A percentile compares a stretch with the other conserved stretches of the same genome.
phyloP scores from a whole-genome alignment of 176 grass and related monocot species.

The Hsuehochloa calcarea region DNA sequence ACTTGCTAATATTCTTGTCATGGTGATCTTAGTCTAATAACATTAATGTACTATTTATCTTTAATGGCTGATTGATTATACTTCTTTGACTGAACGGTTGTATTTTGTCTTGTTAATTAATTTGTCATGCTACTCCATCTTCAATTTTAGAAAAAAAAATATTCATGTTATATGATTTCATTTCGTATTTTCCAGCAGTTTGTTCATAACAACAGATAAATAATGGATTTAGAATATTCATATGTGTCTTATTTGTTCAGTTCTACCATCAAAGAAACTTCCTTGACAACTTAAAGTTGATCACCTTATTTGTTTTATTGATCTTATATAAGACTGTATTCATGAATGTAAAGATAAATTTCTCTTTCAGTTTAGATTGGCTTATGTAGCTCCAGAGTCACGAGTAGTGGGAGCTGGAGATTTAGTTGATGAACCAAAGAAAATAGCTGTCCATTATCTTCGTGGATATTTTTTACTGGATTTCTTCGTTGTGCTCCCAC shows the following conservation, averaged over 20 bases:
- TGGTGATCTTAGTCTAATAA: slow-evolving; percentile 6
- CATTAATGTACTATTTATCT: not conserved
- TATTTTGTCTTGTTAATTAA: slow-evolving; percentile 1
- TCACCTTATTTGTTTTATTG: not conserved
- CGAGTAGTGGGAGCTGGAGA: slow-evolving; percentile 89
- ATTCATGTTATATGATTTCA: not conserved
- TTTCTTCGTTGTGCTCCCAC: slow-evolving; percentile 86
- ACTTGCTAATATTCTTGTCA: not conserved
- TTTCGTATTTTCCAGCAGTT: not conserved
- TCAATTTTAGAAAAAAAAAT: not conserved
- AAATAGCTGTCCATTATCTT: slow-evolving; percentile 85
- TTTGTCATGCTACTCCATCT: not conserved
- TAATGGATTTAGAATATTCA: not conserved
- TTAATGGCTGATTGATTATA: not conserved
- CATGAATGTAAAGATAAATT: slow-evolving; percentile 16
- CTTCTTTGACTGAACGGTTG: not conserved
- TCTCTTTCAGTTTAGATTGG: slow-evolving; percentile 82
- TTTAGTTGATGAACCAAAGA: slow-evolving; percentile 81
- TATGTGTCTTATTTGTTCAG: not conserved
- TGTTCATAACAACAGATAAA: not conserved
- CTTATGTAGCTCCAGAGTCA: slow-evolving; percentile 93
- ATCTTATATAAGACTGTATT: not conserved
- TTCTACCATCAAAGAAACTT: slow-evolving; percentile 6
- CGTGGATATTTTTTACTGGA: slow-evolving; percentile 79
- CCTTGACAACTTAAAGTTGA: not conserved